Evolutionary conservation across 805 yeast species (phyloP), one percentile per base, ranked within the genome.

Genomic region (Candida incommunis): DNA sequence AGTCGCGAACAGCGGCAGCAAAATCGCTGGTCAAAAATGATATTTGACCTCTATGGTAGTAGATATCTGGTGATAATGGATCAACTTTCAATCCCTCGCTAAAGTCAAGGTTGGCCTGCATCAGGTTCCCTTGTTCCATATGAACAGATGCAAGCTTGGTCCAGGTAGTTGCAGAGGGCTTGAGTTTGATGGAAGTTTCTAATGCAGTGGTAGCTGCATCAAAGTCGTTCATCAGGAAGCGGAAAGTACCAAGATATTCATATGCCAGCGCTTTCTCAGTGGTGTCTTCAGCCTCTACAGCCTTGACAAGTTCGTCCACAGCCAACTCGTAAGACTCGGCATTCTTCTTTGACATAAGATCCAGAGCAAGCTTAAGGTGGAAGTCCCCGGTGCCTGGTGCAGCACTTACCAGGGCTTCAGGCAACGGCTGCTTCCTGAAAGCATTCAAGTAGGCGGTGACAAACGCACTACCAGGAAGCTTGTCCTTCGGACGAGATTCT

Each of bases 21-120:
- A 82, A 76, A 49, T 85, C 83, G 50, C 80, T 80, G 50, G 84
- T 76, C 57, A 92, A 69, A 68, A 88, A 90, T 63, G 74, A 76
- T 60, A 88, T 72, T 74, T 92, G 99, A 54, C 94, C 98, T 62
- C 82, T 78, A 67, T 92, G 98, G 71, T 92, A 92, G 70, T 80
- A 84, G 53, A 82, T 75, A 59, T 92, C 95, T 26, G 92, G 78
- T 57, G 78, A 76, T 22, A 74, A 66, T 43, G 90, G 76, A 58
- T 84, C 80, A 50, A 82, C 59, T 48, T 70, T 67, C 48, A 78
- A 69, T 20, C 96, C 97, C 45, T 70, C 66, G 44, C 76, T 75
- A 58, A 92, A 87, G 64, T 80, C 82, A 41, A 66, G 63, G 43
- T 69, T 66, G 43, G 94, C 79, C 50, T 75, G 80, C 18, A 67